Base-by-base conservation (phyloP, 495 filamentous ascomycete species). In the Daldinia loculata region DNA sequence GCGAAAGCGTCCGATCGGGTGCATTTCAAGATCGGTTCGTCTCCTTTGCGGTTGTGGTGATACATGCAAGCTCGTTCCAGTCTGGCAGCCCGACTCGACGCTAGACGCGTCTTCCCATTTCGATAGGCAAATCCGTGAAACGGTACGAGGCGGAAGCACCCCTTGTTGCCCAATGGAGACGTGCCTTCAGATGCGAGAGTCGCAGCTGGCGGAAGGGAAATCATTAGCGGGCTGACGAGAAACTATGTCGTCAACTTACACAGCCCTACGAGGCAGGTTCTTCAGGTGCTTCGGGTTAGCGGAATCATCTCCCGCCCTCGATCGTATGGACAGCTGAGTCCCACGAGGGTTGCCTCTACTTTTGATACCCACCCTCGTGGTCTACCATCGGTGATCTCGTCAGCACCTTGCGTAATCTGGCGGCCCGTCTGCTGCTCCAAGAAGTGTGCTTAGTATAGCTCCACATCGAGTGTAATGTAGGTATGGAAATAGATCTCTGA, bases 191-290 rank as follows among this genome's bases (percentile, higher is more conserved):
- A 57, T 15, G 27, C 53, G 45, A 45, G 11, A 32, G 38, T 53
- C 22, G 52, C 56, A 61, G 61, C 57, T 66, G 32, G 58, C 59
- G 53, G 55, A 32, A 22, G 6, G 14, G 12, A 17, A 9, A 29
- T 6, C 0, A 48, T 48, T 12, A 22, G 17, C 43, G 22, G 4
- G 67, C 58, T 61, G 27, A 60, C 34, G 41, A 59, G 53, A 14
- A 22, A 36, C 29, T 29, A 51, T 27, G 14, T 39, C 24, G 26
- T 36, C 4, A 15, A 48, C 45, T 30, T 36, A 50, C 22, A 36
- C 50, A 72, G 69, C 69, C 69, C 69, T 72, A 72, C 56, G 26
- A 63, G 64, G 69, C 29, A 32, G 29, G 60, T 17, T 14, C 41
- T 71, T 59, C 55, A 58, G 50, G 50, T 29, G 53, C 15, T 24